phyloP scores from a whole-genome alignment of 306 rosid genomes.

The Heteromeles arbutifolia region DNA sequence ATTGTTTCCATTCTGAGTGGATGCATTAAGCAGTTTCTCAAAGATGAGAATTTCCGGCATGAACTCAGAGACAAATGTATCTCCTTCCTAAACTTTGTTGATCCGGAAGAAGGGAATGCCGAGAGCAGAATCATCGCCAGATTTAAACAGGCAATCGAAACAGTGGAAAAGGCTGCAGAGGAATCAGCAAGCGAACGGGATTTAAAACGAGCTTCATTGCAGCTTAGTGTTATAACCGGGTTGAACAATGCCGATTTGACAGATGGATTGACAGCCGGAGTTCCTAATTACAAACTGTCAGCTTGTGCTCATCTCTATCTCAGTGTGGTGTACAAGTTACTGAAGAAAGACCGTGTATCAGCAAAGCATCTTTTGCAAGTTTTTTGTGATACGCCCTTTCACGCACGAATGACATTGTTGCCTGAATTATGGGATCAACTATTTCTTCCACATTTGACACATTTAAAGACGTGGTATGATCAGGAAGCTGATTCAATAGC shows the following conservation, averaged over 20 bases:
- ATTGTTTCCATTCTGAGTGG: slow-evolving; percentile 68
- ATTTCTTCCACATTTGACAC: slow-evolving; percentile 63
- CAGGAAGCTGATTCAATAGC: slow-evolving; percentile 43
- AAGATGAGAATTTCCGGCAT: slow-evolving; percentile 50
- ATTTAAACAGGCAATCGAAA: slow-evolving; percentile 71
- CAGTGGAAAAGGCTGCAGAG: slow-evolving; percentile 49
- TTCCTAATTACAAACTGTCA: slow-evolving; percentile 57
- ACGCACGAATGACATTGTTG: slow-evolving; percentile 56
- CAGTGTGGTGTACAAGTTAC: slow-evolving; percentile 56
- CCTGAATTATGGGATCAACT: slow-evolving; percentile 73
- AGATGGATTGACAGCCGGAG: slow-evolving; percentile 44
- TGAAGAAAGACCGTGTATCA: slow-evolving; percentile 47
- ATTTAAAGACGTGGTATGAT: slow-evolving; percentile 56
- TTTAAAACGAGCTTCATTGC: slow-evolving; percentile 52
- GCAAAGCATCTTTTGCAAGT: slow-evolving; percentile 87
- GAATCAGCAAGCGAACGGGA: slow-evolving; percentile 33
- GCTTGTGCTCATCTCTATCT: slow-evolving; percentile 94
- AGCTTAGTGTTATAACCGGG: slow-evolving; percentile 61
- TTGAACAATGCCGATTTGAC: slow-evolving; percentile 51
- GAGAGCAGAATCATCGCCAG: slow-evolving; percentile 45
- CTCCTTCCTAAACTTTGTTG: slow-evolving; percentile 42
- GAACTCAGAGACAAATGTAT: slow-evolving; percentile 41
- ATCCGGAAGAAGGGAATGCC: slow-evolving; percentile 28
- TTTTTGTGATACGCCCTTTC: slow-evolving; percentile 59
- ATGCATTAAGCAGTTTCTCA: slow-evolving; percentile 45